Conservation (phyloP, 202 grass and related monocot species). For the Dendrocalamus latiflorus region DNA sequence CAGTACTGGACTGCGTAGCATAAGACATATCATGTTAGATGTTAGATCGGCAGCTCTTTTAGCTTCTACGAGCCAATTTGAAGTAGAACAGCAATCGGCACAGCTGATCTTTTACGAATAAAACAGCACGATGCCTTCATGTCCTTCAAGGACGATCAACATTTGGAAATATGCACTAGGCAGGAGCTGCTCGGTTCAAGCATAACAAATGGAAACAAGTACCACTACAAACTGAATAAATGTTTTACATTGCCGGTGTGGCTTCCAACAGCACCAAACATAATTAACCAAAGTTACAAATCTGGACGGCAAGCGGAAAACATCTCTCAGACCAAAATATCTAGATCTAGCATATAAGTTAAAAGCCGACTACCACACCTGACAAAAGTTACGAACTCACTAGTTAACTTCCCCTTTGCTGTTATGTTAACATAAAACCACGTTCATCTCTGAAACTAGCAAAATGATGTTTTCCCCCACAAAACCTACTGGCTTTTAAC, state of each 20-base stretch:
- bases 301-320: conserved; percentile 35
- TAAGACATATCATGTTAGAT: background rate
- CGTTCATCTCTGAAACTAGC: no score
- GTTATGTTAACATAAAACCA: no score
- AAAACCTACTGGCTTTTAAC: background rate
- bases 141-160: background rate
- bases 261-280: background rate
- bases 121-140: background rate
- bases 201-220: background rate
- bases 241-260: background rate
- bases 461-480: background rate
- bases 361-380: background rate
- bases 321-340: conserved; percentile 31
- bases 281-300: conserved; percentile 9
- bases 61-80: background rate
- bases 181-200: background rate
- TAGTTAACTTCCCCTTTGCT: no score
- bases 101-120: background rate
- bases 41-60: background rate
- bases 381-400: background rate
- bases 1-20: background rate
- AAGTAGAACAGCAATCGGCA: background rate
- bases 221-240: background rate
- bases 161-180: background rate
- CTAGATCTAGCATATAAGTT: background rate